Evolutionary conservation across 2,329 filamentous ascomycete genomes (phyloP), one percentile per base, ranked within the genome.

Genomic region (Fusarium algeriense): DNA sequence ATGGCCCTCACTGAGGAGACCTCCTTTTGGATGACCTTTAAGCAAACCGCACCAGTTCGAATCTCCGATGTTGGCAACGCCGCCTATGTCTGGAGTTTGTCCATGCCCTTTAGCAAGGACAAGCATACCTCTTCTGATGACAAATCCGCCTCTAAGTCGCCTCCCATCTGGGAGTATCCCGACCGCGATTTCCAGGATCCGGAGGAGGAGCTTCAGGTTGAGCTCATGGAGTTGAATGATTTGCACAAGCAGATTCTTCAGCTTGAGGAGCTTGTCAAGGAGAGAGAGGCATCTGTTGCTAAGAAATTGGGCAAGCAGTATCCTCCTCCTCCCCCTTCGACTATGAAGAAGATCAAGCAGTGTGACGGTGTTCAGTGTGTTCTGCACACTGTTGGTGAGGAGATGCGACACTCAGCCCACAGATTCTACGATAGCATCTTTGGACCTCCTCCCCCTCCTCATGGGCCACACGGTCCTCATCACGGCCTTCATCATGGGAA

Each of bases 21-120:
- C 40, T 79, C 78, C 11, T 84, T 87, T 61, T 80, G 79, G 23
- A 75, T 84, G 60, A 79, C 81, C 19, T 87, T 88, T 75, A 82
- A 81, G 70, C 86, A 88, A 73, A 81, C 80, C 9, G 71, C 76
- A 4, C 83, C 85, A 1, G 78, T 81, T 23, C 78, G 81, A 48
- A 81, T 88, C 34, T 76, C 83, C 37, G 79, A 82, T 12, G 78
- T 87, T 58, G 81, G 84, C 48, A 82, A 81, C 7, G 80, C 81
- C 23, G 79, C 78, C 23, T 79, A 79, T n/a, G 56, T 67, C 20
- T 71, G 68, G 67, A 71, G 67, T 46, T 52, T 71, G 19, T 71
- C 69, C 2, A 54, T 71, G 73, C 81, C 59, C 75, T 70, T 60
- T 73, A 67, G 63, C 53, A 60, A 71, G n/a, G 64, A 73, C 19